phyloP scores from a whole-genome alignment of 768 basidiomycete genomes.

The Coprinopsis sp. region DNA sequence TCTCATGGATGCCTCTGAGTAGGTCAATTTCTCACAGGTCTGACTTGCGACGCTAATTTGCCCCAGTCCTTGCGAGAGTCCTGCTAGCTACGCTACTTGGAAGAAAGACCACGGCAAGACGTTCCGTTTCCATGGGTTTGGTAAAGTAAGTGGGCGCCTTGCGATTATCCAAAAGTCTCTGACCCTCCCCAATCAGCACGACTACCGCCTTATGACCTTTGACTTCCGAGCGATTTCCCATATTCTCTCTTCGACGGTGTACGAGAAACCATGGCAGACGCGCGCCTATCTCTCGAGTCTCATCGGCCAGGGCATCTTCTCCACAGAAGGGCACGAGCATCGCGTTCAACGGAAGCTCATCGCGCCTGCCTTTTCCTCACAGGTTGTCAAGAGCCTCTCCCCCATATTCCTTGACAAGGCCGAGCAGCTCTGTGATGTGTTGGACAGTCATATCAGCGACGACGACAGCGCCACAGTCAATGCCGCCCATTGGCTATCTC shows the following conservation, averaged over 20 bases:
- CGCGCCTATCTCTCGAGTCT: constrained; percentile 41
- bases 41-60: background rate
- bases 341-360: constrained; percentile 42
- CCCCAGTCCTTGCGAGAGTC: constrained; percentile 41
- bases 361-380: constrained; percentile 45
- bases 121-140: constrained; percentile 52
- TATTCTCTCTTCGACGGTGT: constrained; percentile 42
- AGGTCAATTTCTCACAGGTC: constrained; percentile 16
- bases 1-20: constrained; percentile 44
- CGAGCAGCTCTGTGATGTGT: constrained; percentile 42
- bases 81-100: constrained; percentile 40
- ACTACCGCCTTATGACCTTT: constrained; percentile 50
- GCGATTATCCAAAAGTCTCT: background rate
- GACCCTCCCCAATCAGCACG: constrained; percentile 31
- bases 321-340: constrained; percentile 49
- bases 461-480: constrained; percentile 35
- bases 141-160: constrained; percentile 39
- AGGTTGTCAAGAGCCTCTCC: constrained; percentile 39
- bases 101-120: constrained; percentile 43
- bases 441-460: constrained; percentile 24
- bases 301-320: constrained; percentile 49
- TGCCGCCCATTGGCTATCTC: constrained; percentile 53
- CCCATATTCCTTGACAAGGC: constrained; percentile 50
- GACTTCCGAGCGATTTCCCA: constrained; percentile 46
- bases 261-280: constrained; percentile 57